Evolutionary conservation across 2,329 filamentous ascomycete species (phyloP), one percentile per base, ranked within the genome.

Genomic region (Pseudogymnoascus sp.): DNA sequence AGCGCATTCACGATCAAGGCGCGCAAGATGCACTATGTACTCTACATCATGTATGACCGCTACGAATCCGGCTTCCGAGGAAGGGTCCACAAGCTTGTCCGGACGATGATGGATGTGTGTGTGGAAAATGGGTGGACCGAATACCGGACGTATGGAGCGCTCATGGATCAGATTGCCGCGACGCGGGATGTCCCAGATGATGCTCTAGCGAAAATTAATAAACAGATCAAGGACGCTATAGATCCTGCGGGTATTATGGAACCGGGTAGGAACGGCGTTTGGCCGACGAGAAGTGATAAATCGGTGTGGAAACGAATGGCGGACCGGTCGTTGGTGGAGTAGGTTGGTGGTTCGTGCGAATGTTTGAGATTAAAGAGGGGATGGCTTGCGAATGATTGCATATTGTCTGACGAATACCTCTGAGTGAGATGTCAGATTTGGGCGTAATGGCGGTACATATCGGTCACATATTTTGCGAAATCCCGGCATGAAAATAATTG

Each of bases 21-120:
- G 64, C 74, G 81, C 9, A 80, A 83, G 69, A 82, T 83, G 75
- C 81, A 83, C 68, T 78, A 82, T 67, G 83, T 84, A 63, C 77
- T 82, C 2, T 80, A 79, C 63, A 79, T 84, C 42, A 75, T 83
- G 12, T 84, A 80, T 67, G 76, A 84, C 64, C 73, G 77, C 4
- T 73, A 74, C 38, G 73, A 79, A 35, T 66, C 72, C 0, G 74
- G 77, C 1, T 66, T 69, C 55, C 75, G 78, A 65, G 65, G 72
- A 19, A 71, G 73, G 60, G 74, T 75, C 9, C 70, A 75, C 64
- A 66, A 68, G 63, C 65, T 78, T 11, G 77, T 80, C 64, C 69
- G 67, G n/a, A 70, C 69, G 28, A 67, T 78, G 62, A 76, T 79
- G 55, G 69, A 73, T 25, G 75, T 76, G 55, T 71, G 71, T n/a